These are phyloP conservation scores for Tubosaeta brunneosetosa DNA, from an alignment of 768 basidiomycete genomes.

Conservation along the genomic window DNA sequence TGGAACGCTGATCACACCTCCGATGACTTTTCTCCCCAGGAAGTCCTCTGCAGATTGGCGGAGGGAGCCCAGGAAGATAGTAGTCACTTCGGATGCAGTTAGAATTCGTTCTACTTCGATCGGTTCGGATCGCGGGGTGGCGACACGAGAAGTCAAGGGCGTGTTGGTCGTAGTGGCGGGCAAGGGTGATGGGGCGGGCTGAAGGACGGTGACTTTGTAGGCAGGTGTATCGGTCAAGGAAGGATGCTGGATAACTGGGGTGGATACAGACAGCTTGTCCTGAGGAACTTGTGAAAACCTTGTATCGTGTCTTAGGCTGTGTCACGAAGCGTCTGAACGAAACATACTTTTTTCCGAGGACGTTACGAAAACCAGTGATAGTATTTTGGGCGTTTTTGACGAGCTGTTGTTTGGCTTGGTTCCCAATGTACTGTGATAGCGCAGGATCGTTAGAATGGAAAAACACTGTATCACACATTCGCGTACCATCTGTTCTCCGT, in stretches of 20 bases:
- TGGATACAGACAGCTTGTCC: conserved; percentile 48
- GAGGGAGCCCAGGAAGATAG: conserved; percentile 82
- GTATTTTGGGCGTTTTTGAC: conserved; percentile 95
- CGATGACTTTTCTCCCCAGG: conserved; percentile 71
- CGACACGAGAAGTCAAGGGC: conserved; percentile 59
- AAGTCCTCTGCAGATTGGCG: conserved; percentile 87
- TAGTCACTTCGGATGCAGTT: conserved; percentile 77
- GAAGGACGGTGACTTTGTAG: conserved; percentile 78
- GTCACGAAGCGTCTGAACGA: not conserved
- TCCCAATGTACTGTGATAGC: conserved; percentile 81
- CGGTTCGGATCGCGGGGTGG: conserved; percentile 75
- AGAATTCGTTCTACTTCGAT: conserved; percentile 62
- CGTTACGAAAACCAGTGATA: conserved; percentile 89
- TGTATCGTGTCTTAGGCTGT: not conserved
- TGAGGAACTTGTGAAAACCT: conserved; percentile 76
- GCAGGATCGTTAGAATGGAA: conserved; percentile 2
- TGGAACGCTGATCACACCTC: conserved; percentile 83
- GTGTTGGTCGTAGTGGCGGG: conserved; percentile 53
- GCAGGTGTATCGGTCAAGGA: conserved; percentile 67
- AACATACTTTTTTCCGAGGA: conserved; percentile 87
- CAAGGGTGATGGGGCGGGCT: conserved; percentile 69
- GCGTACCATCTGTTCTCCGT: conserved; percentile 85
- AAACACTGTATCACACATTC: not conserved
- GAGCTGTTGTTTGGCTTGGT: conserved; percentile 88
- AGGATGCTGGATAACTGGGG: conserved; percentile 75